A percentile compares a stretch with the other conserved stretches of the same genome.
Evolutionary conservation across 73 alveolate genomes (phyloP).

Genomic region (Diophrys appendiculata): DNA sequence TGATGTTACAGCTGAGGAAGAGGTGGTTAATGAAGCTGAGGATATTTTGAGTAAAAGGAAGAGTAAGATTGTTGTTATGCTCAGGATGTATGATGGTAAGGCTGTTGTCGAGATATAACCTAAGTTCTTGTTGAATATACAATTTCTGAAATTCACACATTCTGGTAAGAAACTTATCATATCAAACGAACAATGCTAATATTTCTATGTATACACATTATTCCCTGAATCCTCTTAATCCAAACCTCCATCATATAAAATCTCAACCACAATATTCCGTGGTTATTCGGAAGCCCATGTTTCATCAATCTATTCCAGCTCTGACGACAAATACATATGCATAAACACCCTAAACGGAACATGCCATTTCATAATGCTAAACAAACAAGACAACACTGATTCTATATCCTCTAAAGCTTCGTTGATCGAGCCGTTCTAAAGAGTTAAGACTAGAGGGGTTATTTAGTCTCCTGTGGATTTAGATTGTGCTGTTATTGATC

Average conservation of each 20-base stretch:
- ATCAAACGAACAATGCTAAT: not conserved
- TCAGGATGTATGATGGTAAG: not conserved
- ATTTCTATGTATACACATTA: not conserved
- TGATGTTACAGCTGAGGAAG: not conserved
- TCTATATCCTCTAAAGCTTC: too few relatives aligned
- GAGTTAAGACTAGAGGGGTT: not conserved
- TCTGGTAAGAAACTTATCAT: not conserved
- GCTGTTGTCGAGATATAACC: not conserved
- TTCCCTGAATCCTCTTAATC: not conserved
- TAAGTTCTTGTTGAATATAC: not conserved
- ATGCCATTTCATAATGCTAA: not conserved
- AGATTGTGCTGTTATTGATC: not conserved
- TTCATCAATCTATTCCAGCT: not conserved
- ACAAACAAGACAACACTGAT: too few relatives aligned
- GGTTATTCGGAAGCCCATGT: not conserved
- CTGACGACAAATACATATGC: not conserved
- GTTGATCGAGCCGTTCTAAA: not conserved
- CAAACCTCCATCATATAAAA: not conserved
- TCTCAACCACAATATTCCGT: not conserved
- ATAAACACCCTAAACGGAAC: not conserved
- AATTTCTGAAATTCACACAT: not conserved
- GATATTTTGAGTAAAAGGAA: not conserved
- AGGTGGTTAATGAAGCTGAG: not conserved
- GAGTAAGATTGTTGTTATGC: not conserved
- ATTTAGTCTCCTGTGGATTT: not conserved